A percentile compares a stretch with the other conserved stretches of the same genome.
phyloP scores from a whole-genome alignment of 2,329 filamentous ascomycete genomes.

The Fusarium denticulatum region DNA sequence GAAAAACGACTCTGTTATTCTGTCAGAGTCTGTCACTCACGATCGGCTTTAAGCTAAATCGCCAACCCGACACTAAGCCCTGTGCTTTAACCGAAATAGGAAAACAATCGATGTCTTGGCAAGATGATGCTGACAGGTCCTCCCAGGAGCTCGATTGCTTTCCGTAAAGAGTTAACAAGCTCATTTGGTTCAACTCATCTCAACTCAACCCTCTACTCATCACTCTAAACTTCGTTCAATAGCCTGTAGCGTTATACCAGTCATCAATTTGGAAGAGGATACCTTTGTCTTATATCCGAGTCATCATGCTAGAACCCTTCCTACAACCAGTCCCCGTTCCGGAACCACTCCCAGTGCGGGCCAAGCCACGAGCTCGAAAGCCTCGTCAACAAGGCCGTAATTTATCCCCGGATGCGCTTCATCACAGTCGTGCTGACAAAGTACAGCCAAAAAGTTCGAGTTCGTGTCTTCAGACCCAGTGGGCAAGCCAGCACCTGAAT shows the following conservation, averaged over 20 bases:
- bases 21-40: rapidly evolving
- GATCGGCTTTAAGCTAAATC: conserved; percentile 1
- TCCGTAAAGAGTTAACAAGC: conserved; percentile 27
- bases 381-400: conserved; percentile 12
- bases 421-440: neutral
- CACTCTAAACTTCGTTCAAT: neutral
- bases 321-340: neutral
- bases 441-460: conserved; percentile 39
- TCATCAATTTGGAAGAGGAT: neutral
- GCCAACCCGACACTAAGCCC: neutral
- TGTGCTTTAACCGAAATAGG: conserved; percentile 34
- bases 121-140: conserved; percentile 1
- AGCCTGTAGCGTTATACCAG: rapidly evolving
- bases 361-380: conserved; percentile 2
- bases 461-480: conserved; percentile 41
- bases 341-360: neutral
- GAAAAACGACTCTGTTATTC: conserved; percentile 8
- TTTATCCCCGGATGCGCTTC: neutral
- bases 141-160: conserved; percentile 6
- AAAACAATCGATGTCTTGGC: conserved; percentile 39
- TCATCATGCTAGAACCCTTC: conserved; percentile 27
- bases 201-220: neutral
- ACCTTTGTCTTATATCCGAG: neutral
- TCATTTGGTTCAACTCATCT: neutral
- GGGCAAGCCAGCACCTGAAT: conserved; percentile 37